Conservation (phyloP, 2,329 filamentous ascomycete species). For the Fonsecaea nubica region DNA sequence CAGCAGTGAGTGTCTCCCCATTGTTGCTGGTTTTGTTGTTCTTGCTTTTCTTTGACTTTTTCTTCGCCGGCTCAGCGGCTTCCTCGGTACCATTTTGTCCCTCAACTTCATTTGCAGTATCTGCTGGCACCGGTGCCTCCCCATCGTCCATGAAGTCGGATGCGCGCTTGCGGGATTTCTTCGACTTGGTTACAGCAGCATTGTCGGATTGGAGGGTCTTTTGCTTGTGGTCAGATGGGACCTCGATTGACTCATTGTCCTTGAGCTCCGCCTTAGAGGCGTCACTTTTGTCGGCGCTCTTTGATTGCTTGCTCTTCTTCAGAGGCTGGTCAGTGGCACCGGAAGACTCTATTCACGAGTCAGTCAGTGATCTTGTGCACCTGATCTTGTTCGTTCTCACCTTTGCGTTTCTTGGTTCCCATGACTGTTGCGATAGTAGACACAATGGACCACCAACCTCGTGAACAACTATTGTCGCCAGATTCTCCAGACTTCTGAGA, state of each 20-base stretch:
- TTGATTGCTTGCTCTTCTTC: slow-evolving; percentile 56
- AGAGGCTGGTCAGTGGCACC: slow-evolving; percentile 51
- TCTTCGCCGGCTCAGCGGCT: slow-evolving; percentile 41
- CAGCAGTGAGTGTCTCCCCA: slow-evolving; percentile 40
- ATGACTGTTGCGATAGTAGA: slow-evolving; percentile 18
- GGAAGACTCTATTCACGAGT: slow-evolving; percentile 24
- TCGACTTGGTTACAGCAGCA: slow-evolving; percentile 46
- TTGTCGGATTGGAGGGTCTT: slow-evolving; percentile 43
- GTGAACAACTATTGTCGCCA: neutral
- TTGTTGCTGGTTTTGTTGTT: slow-evolving; percentile 51
- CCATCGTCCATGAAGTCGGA: slow-evolving; percentile 57
- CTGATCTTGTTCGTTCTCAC: slow-evolving; percentile 19
- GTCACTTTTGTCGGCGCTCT: slow-evolving; percentile 45
- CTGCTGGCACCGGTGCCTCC: slow-evolving; percentile 39
- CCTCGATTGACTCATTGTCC: slow-evolving; percentile 25
- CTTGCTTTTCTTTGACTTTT: slow-evolving; percentile 37
- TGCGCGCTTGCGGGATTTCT: slow-evolving; percentile 56
- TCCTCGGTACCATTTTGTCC: slow-evolving; percentile 53
- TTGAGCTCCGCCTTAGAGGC: slow-evolving; percentile 41
- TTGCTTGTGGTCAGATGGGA: slow-evolving; percentile 16
- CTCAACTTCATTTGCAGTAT: slow-evolving; percentile 43
- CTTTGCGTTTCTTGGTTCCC: slow-evolving; percentile 41
- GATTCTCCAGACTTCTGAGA: neutral
- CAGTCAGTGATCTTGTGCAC: slow-evolving; percentile 4
- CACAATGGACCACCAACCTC: neutral